Evolutionary conservation across 2,329 filamentous ascomycete species (phyloP).

Genomic region (Kalaharituber pfeilii): DNA sequence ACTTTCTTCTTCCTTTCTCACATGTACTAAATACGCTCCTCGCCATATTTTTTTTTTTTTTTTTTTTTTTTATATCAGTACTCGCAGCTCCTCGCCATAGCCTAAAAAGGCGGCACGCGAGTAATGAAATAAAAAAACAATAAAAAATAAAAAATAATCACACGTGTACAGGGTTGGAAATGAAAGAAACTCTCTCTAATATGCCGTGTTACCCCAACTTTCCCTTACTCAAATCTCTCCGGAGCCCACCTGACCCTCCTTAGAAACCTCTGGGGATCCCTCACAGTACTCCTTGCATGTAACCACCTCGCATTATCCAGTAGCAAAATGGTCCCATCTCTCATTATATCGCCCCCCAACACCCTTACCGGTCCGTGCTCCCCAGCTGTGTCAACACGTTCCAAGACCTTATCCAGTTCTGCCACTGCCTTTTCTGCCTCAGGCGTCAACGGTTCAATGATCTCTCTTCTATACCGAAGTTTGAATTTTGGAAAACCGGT

Average conservation of each 20-base stretch:
- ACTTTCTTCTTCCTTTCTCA: too few relatives aligned
- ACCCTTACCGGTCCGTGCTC: conserved; percentile 15
- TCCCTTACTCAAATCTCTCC: conserved; percentile 17
- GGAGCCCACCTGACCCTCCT: conserved; percentile 27
- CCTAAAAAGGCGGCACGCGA: too few relatives aligned
- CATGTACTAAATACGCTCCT: too few relatives aligned
- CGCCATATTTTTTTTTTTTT: too few relatives aligned
- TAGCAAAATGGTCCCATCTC: conserved; percentile 24
- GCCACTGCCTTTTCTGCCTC: conserved; percentile 23
- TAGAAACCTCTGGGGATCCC: conserved; percentile 26
- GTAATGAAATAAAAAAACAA: too few relatives aligned
- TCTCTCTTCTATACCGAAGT: conserved; percentile 24
- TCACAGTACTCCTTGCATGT: conserved; percentile 26
- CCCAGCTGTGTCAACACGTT: conserved; percentile 8
- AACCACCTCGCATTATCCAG: conserved; percentile 28
- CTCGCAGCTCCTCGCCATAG: too few relatives aligned
- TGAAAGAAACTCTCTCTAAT: too few relatives aligned
- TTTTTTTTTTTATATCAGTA: too few relatives aligned
- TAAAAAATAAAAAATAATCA: too few relatives aligned
- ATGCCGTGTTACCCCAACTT: too few relatives aligned
- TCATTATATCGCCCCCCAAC: conserved; percentile 22
- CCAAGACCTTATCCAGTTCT: conserved; percentile 23
- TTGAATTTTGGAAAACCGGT: conserved; percentile 11
- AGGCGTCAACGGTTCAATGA: conserved; percentile 21
- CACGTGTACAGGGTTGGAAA: too few relatives aligned